Evolutionary conservation across 2,329 filamentous ascomycete species (phyloP), one percentile per base, ranked within the genome.

Genomic region (Aspergillus carbonarius): DNA sequence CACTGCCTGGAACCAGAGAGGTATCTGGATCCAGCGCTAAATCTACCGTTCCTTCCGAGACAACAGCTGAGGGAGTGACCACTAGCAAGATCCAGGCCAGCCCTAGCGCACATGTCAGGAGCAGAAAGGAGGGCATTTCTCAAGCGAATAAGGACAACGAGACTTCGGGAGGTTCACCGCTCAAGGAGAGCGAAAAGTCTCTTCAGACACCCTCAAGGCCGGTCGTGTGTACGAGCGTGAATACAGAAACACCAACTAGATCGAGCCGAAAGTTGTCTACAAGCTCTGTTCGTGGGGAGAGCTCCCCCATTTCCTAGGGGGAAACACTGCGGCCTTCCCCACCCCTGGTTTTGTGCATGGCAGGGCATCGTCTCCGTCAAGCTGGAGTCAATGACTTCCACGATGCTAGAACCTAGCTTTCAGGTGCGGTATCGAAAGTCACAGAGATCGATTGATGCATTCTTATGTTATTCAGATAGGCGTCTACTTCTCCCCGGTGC

Each of bases 61-160:
- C 54, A 30, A 46, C 61, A n/a, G 54, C 65, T 18, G 67, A 72
- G 35, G 58, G 57, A 7, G 49, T 59, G 25, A 54, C 60, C 40
- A 57, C 63, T 30, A 61, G 66, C 39, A 72, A 66, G 30, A 40
- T 70, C n/a, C 62, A 70, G 25, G 61, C 67, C n/a, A 76, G 70
- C 37, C 74, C 72, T 0, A 74, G 66, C 49, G 64, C 63, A 3
- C 66, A 69, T 23, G 58, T 76, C 44, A 72, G 68, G 50, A 64
- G 73, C 52, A 70, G 67, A 44, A 76, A 76, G 55, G 73, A 76
- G 55, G 62, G 63, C 12, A 62, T 66, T 50, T 60, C 63, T 47
- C 58, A 60, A 44, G 64, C 61, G 10, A 65, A 63, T 42, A 66
- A 63, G 42, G 67, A 67, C 18, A 68, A 69, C 39, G 64, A 67